Base-by-base conservation (phyloP, 2,329 filamentous ascomycete species). In the Pseudocercospora fuligena region DNA sequence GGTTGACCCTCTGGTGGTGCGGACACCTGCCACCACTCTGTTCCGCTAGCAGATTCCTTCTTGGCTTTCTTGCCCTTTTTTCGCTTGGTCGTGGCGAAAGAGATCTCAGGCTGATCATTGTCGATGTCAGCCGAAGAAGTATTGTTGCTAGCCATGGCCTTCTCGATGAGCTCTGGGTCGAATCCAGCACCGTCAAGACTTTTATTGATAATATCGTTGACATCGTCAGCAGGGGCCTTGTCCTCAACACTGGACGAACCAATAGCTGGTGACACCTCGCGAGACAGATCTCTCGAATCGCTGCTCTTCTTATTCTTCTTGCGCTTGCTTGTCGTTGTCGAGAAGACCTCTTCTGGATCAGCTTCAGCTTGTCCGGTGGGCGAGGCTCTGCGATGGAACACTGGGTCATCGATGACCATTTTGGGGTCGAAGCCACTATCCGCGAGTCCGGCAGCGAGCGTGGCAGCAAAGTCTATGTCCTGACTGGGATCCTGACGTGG, bases 31-130 rank as follows among this genome's bases (percentile, higher is more conserved):
- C 56, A 58, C 56, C 56, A 58, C 33, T 58, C 56, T 43, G 56
- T 58, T 1, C n/a, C 56, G 21, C 56, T 58, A 21, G 40, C 16
- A 36, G 36, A 51, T 61, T 33, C 27, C 73, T 83, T 82, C 74
- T 83, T 84, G 8, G 76, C 74, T 67, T 83, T 83, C 76, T 82
- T 84, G 36, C 73, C 75, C 73, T 82, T 84, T 71, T 82, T 83
- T 47, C 79, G 77, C 67, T 79, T 79, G 61, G 78, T 78, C 57
- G 78, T 75, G 64, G 78, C 70, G 72, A 78, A 68, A 61, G 74
- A 71, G 57, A 75, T 74, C 14, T 77, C 75, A 7, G 72, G 69
- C 14, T 77, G 75, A 23, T 73, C 71, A 12, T 66, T 62, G 40
- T 61, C 60, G 11, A 36, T 40, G 43, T 70, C 70, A 5, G 61